Base-by-base conservation (phyloP, 2,329 filamentous ascomycete genomes). In the Aureobasidium sp. region DNA sequence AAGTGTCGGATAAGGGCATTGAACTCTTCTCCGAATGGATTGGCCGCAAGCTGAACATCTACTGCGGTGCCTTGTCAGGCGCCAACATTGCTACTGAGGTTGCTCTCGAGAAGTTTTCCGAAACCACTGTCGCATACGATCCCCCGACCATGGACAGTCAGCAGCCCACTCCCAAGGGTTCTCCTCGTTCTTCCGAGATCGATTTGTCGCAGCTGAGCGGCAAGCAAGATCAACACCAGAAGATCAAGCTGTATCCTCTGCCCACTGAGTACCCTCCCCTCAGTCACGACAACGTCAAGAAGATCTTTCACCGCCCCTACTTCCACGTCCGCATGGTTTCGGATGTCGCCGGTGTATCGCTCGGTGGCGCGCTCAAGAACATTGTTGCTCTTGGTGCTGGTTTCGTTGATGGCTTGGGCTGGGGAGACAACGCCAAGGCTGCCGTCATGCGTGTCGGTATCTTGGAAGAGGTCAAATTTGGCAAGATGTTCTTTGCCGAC, bases 381-480 rank as follows among this genome's bases (percentile, higher is more conserved):
- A 88, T 99, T 67, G 90, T 99, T 61, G 94, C 94, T 5, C 80
- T 99, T 20, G 93, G 92, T 5, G 92, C 94, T 36, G 94, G 94
- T 63, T 99, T 96, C 75, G 92, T 97, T 48, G 91, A 96, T 67
- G 94, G 94, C 39, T 85, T 93, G 65, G 93, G 93, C 67, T 99
- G 94, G 93, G 94, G 94, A 71, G 92, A 97, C 79, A 99, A 97
- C 69, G 93, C 93, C 67, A 97, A 99, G 79, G 92, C 94, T n/a
- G 94, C 94, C 50, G 87, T 99, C 64, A 97, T 99, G 91, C 89
- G 94, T 46, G 88, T 97, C 24, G 94, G 94, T 8, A 84, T 99
- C 50, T 82, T 97, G 69, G 94, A 99, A 78, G 96, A 97, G 88
- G 91, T 97, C 71, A 88, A 89, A 72, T 99, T 99, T 69, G 93